Evolutionary conservation across 2,329 filamentous ascomycete species (phyloP), one percentile per base, ranked within the genome.

Genomic region (Colletotrichum orchidophilum): DNA sequence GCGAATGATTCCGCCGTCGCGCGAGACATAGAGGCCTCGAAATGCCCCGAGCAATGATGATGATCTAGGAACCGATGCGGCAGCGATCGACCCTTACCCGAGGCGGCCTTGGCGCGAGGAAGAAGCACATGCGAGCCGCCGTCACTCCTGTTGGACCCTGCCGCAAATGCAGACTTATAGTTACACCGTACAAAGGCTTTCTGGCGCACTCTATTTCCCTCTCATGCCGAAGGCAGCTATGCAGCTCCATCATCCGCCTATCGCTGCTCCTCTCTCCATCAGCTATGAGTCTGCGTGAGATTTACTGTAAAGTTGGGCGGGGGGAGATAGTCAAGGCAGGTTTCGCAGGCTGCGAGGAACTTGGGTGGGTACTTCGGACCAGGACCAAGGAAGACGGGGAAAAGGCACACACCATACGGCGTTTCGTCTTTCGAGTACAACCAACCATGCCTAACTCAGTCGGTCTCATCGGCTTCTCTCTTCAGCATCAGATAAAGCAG

Each of bases 71-170:
- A 57, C 68, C 33, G 53, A 70, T 58, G 59, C 55, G 69, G 69
- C 54, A 69, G 66, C 58, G 69, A 71, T 71, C 69, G 66, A 27
- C 66, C 59, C 42, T 50, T 52, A 58, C 67, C 50, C 50, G 29
- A 39, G 31, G 53, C 52, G 59, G 59, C 53, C 69, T 71, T 65
- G 66, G 69, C 69, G 60, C 39, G 18, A 46, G 18, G 39, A 46
- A 64, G 46, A 33, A 27, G 27, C 69, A 71, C 65, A 70, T 71
- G 69, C 66, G 70, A 69, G 66, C 53, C 59, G 49, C 59, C 65
- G 54, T 70, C 59, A 71, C 49, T 35, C 26, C 66, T 21, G 52
- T 70, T 53, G 69, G 69, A 71, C 68, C 68, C 68, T 71, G 63
- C 67, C 18, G 39, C 39, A 46, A 46, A 46, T 46, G 39, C 39